Percentiles rank a stretch among this genome's conserved stretches.
Conservation (phyloP, 805 yeast species). For the Monosporozyma siamensis region DNA sequence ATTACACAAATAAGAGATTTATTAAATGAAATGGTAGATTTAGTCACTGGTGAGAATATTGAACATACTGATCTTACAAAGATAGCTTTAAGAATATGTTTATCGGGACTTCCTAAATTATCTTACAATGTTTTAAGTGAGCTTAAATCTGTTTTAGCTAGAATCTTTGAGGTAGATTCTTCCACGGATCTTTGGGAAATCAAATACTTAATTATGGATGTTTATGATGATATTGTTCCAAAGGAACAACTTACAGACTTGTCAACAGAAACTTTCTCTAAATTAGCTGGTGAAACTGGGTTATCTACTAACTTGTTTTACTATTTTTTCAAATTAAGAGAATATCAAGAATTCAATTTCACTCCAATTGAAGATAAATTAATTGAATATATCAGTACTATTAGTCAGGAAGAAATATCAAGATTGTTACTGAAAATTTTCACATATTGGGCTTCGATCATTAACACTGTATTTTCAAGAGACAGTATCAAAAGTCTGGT, state of each 20-base stretch:
- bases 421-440: constrained; percentile 22
- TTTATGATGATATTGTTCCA: constrained; percentile 35
- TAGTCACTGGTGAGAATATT: constrained; percentile 3
- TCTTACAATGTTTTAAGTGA: constrained; percentile 23
- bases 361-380: constrained; percentile 15
- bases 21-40: constrained; percentile 15
- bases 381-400: constrained; percentile 16
- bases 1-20: constrained; percentile 34
- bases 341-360: constrained; percentile 31
- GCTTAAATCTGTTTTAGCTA: constrained; percentile 16
- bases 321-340: constrained; percentile 42
- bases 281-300: background rate
- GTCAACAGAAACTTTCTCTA: background rate
- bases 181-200: constrained; percentile 35
- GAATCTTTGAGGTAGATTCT: constrained; percentile 18
- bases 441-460: constrained; percentile 47
- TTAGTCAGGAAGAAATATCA: constrained; percentile 1
- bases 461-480: constrained; percentile 30
- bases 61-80: constrained; percentile 9
- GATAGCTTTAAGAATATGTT: constrained; percentile 25
- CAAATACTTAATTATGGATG: constrained; percentile 38
- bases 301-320: constrained; percentile 22
- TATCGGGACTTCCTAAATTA: constrained; percentile 35
- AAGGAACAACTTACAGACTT: constrained; percentile 17
- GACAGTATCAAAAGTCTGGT: constrained; percentile 28